These are phyloP conservation scores for Smittium mucronatum DNA, from an alignment of 371 early-diverging fungal species.

Conservation along the genomic window DNA sequence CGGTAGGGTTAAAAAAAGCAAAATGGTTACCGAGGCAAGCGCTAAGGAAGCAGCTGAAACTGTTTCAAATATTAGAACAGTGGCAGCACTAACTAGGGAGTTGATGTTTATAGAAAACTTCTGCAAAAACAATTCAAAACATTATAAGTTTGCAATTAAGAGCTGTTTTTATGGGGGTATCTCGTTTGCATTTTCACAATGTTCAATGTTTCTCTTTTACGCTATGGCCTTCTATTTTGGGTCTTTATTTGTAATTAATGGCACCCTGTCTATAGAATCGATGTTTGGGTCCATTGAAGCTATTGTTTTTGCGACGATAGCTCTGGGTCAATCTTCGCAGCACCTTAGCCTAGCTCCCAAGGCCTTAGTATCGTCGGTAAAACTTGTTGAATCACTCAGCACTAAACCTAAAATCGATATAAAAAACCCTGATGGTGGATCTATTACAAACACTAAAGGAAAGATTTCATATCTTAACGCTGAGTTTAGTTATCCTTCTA, in stretches of 20 bases:
- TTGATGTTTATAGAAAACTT: conserved; percentile 45
- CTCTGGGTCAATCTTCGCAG: conserved; percentile 23
- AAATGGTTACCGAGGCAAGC: conserved; percentile 15
- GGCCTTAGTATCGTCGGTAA: conserved; percentile 19
- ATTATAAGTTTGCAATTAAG: conserved; percentile 43
- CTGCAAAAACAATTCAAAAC: conserved; percentile 39
- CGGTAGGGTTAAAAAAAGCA: conserved; percentile 6
- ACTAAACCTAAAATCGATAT: neutral
- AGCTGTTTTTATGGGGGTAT: conserved; percentile 42
- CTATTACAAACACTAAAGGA: conserved; percentile 36
- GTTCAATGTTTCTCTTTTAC: conserved; percentile 20
- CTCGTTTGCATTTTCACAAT: conserved; percentile 50
- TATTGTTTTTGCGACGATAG: conserved; percentile 48
- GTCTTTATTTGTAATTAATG: conserved; percentile 20
- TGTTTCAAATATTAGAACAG: conserved; percentile 68
- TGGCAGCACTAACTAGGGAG: conserved; percentile 69
- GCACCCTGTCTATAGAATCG: conserved; percentile 27
- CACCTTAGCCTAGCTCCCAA: conserved; percentile 17
- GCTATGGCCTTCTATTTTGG: conserved; percentile 27
- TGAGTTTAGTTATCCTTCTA: conserved; percentile 54
- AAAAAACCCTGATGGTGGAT: neutral
- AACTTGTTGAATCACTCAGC: neutral
- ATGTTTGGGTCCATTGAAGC: conserved; percentile 54
- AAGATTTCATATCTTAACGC: conserved; percentile 32
- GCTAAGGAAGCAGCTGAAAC: conserved; percentile 50